These are phyloP conservation scores for Peronospora farinosa DNA, from an alignment of 352 stramenopile genomes.

Conservation along the genomic window DNA sequence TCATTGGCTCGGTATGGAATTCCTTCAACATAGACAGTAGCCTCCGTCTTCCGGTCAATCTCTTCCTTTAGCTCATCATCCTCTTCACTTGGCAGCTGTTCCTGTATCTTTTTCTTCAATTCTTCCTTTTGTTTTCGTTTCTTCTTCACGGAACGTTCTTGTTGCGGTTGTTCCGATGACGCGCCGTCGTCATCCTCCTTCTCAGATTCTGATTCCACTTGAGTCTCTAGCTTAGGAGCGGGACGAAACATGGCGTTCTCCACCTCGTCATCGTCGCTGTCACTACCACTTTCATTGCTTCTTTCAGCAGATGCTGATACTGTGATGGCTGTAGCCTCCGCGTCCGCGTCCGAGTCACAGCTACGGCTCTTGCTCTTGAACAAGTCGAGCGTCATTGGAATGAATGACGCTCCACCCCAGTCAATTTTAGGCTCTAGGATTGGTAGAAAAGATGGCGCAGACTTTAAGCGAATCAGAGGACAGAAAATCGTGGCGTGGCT, in stretches of 20 bases:
- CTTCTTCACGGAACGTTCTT: slow-evolving; percentile 59
- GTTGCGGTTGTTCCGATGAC: slow-evolving; percentile 19
- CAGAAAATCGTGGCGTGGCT: neutral
- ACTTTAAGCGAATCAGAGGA: slow-evolving; percentile 9
- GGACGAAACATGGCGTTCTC: slow-evolving; percentile 75
- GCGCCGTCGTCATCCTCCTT: neutral
- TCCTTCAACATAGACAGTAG: slow-evolving; percentile 92
- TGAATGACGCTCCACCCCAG: slow-evolving; percentile 15
- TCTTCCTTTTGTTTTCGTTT: slow-evolving; percentile 22
- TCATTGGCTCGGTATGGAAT: slow-evolving; percentile 91
- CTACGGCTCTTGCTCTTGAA: slow-evolving; percentile 30
- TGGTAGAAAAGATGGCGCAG: slow-evolving; percentile 9
- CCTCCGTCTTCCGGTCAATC: slow-evolving; percentile 68
- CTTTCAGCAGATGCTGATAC: slow-evolving; percentile 8
- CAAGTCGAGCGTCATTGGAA: slow-evolving; percentile 15
- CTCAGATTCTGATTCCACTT: slow-evolving; percentile 18
- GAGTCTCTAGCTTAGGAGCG: slow-evolving; percentile 21
- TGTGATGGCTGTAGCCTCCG: neutral
- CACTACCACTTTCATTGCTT: slow-evolving; percentile 15
- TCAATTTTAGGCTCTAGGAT: slow-evolving; percentile 17
- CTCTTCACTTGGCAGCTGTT: slow-evolving; percentile 17
- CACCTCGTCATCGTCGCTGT: slow-evolving; percentile 55
- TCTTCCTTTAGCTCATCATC: slow-evolving; percentile 46
- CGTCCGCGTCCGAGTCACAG: slow-evolving; percentile 7
- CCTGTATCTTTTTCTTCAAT: slow-evolving; percentile 10